Conservation (phyloP, 768 basidiomycete genomes). For the Arthromyces matolae region DNA sequence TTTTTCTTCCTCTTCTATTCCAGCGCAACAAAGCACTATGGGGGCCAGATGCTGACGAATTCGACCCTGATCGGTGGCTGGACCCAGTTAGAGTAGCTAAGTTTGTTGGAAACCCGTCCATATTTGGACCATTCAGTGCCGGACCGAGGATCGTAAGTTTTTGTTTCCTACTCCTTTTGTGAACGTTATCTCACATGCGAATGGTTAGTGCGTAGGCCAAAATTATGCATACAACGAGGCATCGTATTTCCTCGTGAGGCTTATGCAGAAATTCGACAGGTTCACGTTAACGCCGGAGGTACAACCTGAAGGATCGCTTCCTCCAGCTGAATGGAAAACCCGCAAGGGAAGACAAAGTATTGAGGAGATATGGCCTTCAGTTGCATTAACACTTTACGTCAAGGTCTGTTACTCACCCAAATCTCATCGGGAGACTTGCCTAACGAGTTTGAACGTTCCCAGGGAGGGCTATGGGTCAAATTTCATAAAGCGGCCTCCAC, state of each 20-base stretch:
- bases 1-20: conserved; percentile 58
- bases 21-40: conserved; percentile 67
- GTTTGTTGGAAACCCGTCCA: conserved; percentile 57
- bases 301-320: conserved; percentile 60
- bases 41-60: conserved; percentile 75
- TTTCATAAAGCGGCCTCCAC: conserved; percentile 30
- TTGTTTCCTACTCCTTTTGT: background rate
- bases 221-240: conserved; percentile 77
- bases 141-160: conserved; percentile 55
- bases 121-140: conserved; percentile 72
- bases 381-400: conserved; percentile 60
- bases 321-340: conserved; percentile 54
- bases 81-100: conserved; percentile 48
- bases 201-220: conserved; percentile 59
- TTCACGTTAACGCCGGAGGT: conserved; percentile 58
- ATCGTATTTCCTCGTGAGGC: conserved; percentile 64
- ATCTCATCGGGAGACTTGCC: background rate
- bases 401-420: conserved; percentile 42
- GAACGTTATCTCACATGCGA: background rate
- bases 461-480: conserved; percentile 62
- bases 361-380: conserved; percentile 61
- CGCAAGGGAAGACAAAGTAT: conserved; percentile 45
- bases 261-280: conserved; percentile 61
- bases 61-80: conserved; percentile 78
- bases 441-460: background rate